Percentiles rank a stretch among this genome's conserved stretches.
phyloP scores from a whole-genome alignment of 2,329 filamentous ascomycete genomes.

The Fonsecaea monophora region DNA sequence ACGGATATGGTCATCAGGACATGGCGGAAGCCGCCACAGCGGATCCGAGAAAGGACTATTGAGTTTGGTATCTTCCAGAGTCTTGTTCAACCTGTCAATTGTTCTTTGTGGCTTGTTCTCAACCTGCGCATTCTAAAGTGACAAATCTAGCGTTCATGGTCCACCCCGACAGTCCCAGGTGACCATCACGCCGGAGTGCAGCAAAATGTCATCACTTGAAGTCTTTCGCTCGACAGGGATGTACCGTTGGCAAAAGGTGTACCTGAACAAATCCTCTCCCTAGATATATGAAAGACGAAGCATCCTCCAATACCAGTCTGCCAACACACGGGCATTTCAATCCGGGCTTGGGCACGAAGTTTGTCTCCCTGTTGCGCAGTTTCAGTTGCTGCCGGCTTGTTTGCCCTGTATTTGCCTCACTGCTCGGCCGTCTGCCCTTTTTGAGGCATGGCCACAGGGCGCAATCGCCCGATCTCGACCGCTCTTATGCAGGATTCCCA shows the following conservation, averaged over 20 bases:
- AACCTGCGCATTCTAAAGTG: constrained; percentile 17
- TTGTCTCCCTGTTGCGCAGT: constrained; percentile 14
- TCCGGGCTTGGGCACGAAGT: constrained; percentile 33
- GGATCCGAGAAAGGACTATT: constrained; percentile 27
- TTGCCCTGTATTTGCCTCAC: constrained; percentile 16
- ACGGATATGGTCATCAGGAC: constrained; percentile 23
- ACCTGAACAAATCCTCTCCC: constrained; percentile 8
- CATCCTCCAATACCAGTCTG: constrained; percentile 29
- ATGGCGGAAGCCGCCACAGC: constrained; percentile 17
- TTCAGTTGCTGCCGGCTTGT: constrained; percentile 5
- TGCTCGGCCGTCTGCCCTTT: constrained; percentile 8
- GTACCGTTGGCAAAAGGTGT: constrained; percentile 17
- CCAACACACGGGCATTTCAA: constrained; percentile 35
- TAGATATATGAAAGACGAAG: constrained; percentile 27
- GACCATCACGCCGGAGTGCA: constrained; percentile 23
- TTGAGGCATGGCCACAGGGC: constrained; percentile 29
- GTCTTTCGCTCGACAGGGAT: constrained; percentile 27
- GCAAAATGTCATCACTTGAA: constrained; percentile 20
- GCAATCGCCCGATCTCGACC: constrained; percentile 22
- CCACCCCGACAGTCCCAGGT: constrained; percentile 18
- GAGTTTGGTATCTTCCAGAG: constrained; percentile 24
- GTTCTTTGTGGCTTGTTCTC: constrained; percentile 14
- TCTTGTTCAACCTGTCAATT: constrained; percentile 31
- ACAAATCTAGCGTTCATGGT: constrained; percentile 28
- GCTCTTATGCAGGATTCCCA: constrained; percentile 19